Evolutionary conservation across 768 basidiomycete genomes (phyloP), one percentile per base, ranked within the genome.

Genomic region (Suillus fuscotomentosus): DNA sequence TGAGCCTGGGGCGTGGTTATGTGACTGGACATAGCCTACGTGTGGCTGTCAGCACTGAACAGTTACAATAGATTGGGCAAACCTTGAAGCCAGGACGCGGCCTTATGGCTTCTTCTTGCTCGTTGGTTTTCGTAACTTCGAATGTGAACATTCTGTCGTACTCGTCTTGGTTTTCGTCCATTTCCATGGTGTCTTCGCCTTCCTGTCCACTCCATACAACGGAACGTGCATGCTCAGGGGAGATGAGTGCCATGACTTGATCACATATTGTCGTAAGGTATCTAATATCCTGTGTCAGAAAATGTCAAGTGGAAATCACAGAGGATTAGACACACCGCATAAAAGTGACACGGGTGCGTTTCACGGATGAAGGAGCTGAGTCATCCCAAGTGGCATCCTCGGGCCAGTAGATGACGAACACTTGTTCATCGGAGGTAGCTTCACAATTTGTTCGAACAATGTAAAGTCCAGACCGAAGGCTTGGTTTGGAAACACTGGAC

Each of bases 351-450:
- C 87, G 78, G 72, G 87, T 88, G 3, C 82, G 79, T 36, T 77
- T 69, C 56, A 84, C 79, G 5, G 84, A 74, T 1, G 80, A 74
- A 7, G 73, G 42, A 0, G 84, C 81, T 15, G 76, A 72, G 69
- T 87, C 85, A 41, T 82, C 70, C 87, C 87, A 88, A 0, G 87
- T 88, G 0, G 74, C 78, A 38, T 84, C 78, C 64, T 89, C 85
- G 0, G 87, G 87, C 88, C 88, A 89, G 63, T 85, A 88, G 7
- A 88, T 67, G 15, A 86, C 78, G 59, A 83, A 85, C 8, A 83
- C 59, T 27, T 76, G 69, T 31, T 76, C 70, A 2, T 53, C 34
- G 2, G 65, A 65, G 1, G 42, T 64, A 14, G 56, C 51, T 27
- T n/a, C 55, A n/a, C 34, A 41, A 22, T 63, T 62, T 5, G 68